Conservation (phyloP, 169 alveolate genomes). For the Neospora caninum region DNA sequence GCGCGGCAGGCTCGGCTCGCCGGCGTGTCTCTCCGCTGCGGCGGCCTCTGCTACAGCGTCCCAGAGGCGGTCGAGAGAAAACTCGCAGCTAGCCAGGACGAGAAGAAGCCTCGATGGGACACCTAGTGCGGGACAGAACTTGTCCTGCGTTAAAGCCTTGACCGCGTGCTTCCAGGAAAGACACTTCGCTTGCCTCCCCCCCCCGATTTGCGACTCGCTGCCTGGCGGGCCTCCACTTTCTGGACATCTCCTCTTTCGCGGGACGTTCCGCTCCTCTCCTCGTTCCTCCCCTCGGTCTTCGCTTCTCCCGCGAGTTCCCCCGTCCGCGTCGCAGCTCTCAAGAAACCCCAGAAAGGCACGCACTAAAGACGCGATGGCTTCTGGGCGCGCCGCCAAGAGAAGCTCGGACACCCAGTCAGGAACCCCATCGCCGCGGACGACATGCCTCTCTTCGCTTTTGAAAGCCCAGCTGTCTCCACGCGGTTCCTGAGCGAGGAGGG, state of each 20-base stretch:
- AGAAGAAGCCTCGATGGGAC: not conserved
- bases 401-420: not conserved
- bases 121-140: not conserved
- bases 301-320: not conserved
- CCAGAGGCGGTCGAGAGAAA: not conserved
- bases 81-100: conserved; percentile 10
- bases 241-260: not conserved
- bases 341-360: not conserved
- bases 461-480: not conserved
- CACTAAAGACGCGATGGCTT: not conserved
- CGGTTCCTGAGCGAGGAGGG: not conserved
- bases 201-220: not conserved
- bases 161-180: not conserved
- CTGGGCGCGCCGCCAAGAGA: not conserved
- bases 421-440: not conserved
- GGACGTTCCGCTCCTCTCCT: too few species aligned
- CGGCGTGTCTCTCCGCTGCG: too few species aligned
- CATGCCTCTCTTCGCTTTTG: not conserved
- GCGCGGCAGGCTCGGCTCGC: not conserved
- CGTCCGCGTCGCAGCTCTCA: not conserved
- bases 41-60: not conserved
- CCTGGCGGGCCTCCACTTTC: not conserved
- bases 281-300: too few species aligned
- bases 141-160: not conserved
- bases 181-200: not conserved